Percentiles rank a stretch among this genome's conserved stretches.
phyloP scores from a whole-genome alignment of 257 asterid species.

The Nicotiana benthamiana region DNA sequence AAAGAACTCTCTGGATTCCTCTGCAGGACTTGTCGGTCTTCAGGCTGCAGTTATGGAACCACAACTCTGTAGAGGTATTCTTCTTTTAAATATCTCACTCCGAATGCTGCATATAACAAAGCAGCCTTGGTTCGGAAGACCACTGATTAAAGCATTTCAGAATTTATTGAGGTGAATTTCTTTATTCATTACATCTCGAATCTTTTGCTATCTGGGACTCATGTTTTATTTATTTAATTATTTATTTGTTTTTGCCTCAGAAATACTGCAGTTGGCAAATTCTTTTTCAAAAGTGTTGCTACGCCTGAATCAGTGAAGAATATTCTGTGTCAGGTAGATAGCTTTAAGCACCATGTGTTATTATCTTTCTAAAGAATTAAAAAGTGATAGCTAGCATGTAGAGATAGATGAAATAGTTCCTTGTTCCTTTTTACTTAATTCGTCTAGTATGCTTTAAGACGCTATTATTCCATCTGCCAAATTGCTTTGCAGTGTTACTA shows the following conservation, averaged over 20 bases:
- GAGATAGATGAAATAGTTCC: too few relatives aligned
- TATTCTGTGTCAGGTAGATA: constrained; percentile 78
- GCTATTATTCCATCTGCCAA: too few relatives aligned
- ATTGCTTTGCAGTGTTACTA: constrained; percentile 58
- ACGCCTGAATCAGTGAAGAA: constrained; percentile 72
- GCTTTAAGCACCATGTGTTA: neutral
- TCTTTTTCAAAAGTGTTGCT: constrained; percentile 66
- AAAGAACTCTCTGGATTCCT: neutral
- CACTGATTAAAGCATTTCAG: constrained; percentile 78
- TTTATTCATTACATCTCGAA: neutral
- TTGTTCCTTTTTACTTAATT: too few relatives aligned
- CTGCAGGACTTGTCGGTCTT: constrained; percentile 86
- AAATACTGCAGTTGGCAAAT: constrained; percentile 66
- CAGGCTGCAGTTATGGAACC: constrained; percentile 83
- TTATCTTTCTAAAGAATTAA: neutral
- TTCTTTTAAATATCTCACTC: constrained; percentile 79
- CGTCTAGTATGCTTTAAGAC: too few relatives aligned
- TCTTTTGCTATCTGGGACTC: neutral
- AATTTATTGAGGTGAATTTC: constrained; percentile 54
- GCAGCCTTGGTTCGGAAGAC: constrained; percentile 87
- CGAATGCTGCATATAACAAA: constrained; percentile 88
- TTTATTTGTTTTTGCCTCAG: constrained; percentile 24
- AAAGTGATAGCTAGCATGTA: neutral
- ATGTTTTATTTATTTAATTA: neutral
- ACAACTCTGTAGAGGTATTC: constrained; percentile 61